Conservation (phyloP, 2,329 filamentous ascomycete genomes). For the Colletotrichum plurivorum region DNA sequence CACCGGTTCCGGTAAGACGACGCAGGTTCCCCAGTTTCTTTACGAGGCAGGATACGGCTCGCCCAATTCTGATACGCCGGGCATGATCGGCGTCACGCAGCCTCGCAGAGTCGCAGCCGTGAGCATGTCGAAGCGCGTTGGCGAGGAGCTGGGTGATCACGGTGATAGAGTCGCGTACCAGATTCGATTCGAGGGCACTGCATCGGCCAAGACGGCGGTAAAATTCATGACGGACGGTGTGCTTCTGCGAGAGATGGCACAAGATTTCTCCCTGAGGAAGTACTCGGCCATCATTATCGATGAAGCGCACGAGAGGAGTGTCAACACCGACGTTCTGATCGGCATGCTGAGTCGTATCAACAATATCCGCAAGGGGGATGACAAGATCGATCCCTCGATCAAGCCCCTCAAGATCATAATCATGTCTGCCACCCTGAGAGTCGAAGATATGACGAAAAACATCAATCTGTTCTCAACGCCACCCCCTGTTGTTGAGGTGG, state of each 20-base stretch:
- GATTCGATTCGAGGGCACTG: slow-evolving; percentile 93
- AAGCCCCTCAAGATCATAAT: slow-evolving; percentile 93
- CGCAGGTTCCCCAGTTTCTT: slow-evolving; percentile 95
- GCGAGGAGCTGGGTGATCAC: slow-evolving; percentile 84
- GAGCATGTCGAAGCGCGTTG: slow-evolving; percentile 95
- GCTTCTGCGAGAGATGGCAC: slow-evolving; percentile 88
- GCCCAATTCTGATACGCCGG: slow-evolving; percentile 82
- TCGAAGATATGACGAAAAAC: slow-evolving; percentile 92
- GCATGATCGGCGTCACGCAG: slow-evolving; percentile 95
- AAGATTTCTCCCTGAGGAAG: slow-evolving; percentile 88
- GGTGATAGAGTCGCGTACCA: slow-evolving; percentile 89
- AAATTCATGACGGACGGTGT: slow-evolving; percentile 99
- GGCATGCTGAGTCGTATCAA: slow-evolving; percentile 96
- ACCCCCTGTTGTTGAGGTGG: slow-evolving; percentile 89
- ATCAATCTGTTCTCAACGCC: slow-evolving; percentile 80
- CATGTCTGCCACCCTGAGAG: slow-evolving; percentile 95
- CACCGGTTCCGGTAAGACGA: slow-evolving; percentile 98
- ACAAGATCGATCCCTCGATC: slow-evolving; percentile 76
- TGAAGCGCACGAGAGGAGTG: slow-evolving; percentile 95
- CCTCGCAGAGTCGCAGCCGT: slow-evolving; percentile 95
- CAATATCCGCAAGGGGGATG: slow-evolving; percentile 83
- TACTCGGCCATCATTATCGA: slow-evolving; percentile 97
- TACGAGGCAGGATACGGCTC: slow-evolving; percentile 94
- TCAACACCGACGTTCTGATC: slow-evolving; percentile 98
- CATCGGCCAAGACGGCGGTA: slow-evolving; percentile 84